phyloP scores from a whole-genome alignment of 768 basidiomycete species.

The Sutorius australiensis region DNA sequence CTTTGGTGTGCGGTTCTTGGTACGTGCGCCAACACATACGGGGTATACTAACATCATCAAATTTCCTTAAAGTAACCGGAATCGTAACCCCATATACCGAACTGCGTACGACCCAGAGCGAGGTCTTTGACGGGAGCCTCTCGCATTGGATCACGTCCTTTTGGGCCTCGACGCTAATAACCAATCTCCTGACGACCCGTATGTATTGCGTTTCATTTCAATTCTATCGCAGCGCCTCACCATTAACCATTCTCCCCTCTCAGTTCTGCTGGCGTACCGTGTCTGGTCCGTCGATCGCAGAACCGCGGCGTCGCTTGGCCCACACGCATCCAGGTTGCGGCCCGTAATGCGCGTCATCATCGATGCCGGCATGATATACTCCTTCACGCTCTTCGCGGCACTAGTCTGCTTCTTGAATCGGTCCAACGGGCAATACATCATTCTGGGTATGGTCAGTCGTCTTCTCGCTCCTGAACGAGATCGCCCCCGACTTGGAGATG shows the following conservation, averaged over 20 bases:
- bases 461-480: neutral
- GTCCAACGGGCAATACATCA: conserved; percentile 5
- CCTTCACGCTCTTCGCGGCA: neutral
- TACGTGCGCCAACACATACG: neutral
- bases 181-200: conserved; percentile 3
- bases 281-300: neutral
- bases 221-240: neutral
- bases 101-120: neutral
- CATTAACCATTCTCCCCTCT: neutral
- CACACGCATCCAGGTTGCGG: neutral
- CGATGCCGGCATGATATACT: conserved; percentile 6
- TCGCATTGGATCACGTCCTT: neutral
- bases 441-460: conserved; percentile 6
- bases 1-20: neutral
- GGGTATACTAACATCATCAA: neutral
- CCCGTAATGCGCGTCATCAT: neutral
- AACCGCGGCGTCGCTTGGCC: too few relatives aligned
- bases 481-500: neutral
- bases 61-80: neutral
- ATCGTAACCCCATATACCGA: neutral
- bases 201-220: neutral
- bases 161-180: conserved; percentile 1
- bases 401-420: neutral
- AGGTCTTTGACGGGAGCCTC: neutral
- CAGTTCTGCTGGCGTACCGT: neutral